phyloP scores from a whole-genome alignment of 2,329 filamentous ascomycete species.

The Diaporthe nobilis region DNA sequence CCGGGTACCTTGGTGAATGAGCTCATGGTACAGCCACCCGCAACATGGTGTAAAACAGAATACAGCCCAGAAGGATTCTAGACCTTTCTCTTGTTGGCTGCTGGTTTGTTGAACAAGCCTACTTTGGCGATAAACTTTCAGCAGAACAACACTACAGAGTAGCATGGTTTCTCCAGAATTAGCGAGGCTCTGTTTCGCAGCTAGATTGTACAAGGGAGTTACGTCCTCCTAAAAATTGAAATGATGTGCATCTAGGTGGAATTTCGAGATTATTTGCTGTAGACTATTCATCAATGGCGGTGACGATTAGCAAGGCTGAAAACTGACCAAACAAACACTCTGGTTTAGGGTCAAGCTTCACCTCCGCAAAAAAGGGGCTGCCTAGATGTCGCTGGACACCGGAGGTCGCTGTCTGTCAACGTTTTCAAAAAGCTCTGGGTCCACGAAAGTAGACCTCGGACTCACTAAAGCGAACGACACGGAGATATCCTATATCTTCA shows the following conservation, averaged over 20 bases:
- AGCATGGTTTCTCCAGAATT: neutral
- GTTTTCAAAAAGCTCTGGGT: neutral
- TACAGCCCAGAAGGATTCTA: neutral
- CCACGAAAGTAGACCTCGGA: too few species aligned
- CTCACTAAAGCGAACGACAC: neutral
- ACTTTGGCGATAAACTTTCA: neutral
- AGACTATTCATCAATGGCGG: neutral
- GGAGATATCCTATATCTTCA: neutral
- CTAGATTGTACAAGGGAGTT: neutral
- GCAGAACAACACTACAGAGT: neutral
- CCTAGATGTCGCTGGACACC: neutral
- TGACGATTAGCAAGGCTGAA: neutral
- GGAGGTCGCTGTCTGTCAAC: neutral
- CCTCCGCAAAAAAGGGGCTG: neutral
- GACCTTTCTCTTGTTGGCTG: neutral
- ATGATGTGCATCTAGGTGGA: too few species aligned
- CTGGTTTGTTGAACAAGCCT: neutral
- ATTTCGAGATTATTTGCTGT: too few species aligned
- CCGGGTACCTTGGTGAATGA: neutral
- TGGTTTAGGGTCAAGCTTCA: neutral
- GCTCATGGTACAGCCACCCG: neutral
- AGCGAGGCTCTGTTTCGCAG: neutral
- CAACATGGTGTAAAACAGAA: neutral
- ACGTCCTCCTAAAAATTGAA: too few species aligned
- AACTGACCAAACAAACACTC: neutral